Percentiles rank a stretch among this genome's conserved stretches.
Evolutionary conservation across 1,284 basidiomycete species (phyloP).

Genomic region (Apiotrichum gamsii): DNA sequence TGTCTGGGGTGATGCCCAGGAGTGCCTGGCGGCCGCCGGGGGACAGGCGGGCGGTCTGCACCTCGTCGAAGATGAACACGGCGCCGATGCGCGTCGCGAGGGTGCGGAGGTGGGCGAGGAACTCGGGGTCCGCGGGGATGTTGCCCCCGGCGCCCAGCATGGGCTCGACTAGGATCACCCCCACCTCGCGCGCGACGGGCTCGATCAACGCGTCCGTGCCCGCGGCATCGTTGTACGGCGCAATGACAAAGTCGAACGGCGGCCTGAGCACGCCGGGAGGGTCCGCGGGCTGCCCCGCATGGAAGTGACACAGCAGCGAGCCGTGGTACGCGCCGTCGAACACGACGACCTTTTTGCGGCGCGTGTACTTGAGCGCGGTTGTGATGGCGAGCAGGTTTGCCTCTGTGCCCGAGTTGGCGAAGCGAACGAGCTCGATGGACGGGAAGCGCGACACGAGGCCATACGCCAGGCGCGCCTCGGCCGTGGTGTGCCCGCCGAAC

Average conservation of each 20-base stretch:
- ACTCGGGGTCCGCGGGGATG: conserved; percentile 36
- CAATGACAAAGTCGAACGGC: conserved; percentile 25
- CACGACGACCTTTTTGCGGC: conserved; percentile 23
- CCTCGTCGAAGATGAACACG: conserved; percentile 52
- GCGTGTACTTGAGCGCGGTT: conserved; percentile 47
- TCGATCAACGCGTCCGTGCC: conserved; percentile 37
- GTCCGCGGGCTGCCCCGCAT: conserved; percentile 3
- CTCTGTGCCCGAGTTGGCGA: conserved; percentile 48
- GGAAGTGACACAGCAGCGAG: conserved; percentile 22
- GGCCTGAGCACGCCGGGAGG: conserved; percentile 12
- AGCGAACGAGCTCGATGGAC: conserved; percentile 28
- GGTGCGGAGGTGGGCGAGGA: conserved; percentile 47
- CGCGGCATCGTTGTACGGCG: conserved; percentile 46
- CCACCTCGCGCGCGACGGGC: conserved; percentile 37
- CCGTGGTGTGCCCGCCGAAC: conserved; percentile 23
- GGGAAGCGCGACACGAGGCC: conserved; percentile 24
- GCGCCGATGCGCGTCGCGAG: conserved; percentile 50
- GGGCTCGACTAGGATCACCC: conserved; percentile 52
- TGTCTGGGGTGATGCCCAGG: conserved; percentile 25
- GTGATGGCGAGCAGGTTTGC: conserved; percentile 50
- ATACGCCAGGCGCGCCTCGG: conserved; percentile 19
- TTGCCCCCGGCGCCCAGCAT: conserved; percentile 48
- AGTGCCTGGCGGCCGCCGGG: conserved; percentile 23
- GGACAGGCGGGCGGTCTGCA: conserved; percentile 38
- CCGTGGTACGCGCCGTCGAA: conserved; percentile 31